Conservation (phyloP, 176 grass and related monocot species). For the Paspalum notatum region DNA sequence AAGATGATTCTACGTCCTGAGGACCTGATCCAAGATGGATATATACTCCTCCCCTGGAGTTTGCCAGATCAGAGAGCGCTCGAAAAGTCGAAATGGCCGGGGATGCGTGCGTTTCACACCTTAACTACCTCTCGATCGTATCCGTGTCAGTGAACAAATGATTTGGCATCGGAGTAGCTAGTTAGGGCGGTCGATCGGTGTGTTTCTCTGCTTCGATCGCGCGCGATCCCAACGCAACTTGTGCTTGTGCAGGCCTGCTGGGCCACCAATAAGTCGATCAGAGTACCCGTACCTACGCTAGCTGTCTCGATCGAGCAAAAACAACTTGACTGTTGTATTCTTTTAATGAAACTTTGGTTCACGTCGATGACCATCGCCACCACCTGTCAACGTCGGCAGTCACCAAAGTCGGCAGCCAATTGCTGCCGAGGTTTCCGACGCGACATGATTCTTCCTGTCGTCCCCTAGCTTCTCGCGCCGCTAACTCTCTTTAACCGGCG, state of each 20-base stretch:
- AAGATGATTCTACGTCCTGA: too few relatives aligned
- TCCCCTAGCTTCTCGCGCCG: background rate
- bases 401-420: background rate
- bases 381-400: background rate
- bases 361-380: background rate
- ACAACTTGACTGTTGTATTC: slow-evolving; percentile 12
- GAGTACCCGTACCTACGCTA: background rate
- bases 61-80: too few relatives aligned
- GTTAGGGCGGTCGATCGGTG: too few relatives aligned
- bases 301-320: background rate
- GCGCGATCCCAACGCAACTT: background rate
- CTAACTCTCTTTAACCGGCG: too few relatives aligned
- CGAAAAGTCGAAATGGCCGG: too few relatives aligned
- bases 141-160: background rate
- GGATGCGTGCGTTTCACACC: too few relatives aligned
- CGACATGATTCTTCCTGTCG: slow-evolving; percentile 17
- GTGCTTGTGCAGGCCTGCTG: background rate
- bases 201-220: background rate
- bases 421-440: slow-evolving; percentile 25
- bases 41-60: too few relatives aligned
- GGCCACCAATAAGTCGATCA: too few relatives aligned
- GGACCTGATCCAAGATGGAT: too few relatives aligned
- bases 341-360: slow-evolving; percentile 28
- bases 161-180: too few relatives aligned
- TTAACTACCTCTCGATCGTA: too few relatives aligned